Evolutionary conservation across 768 basidiomycete species (phyloP), one percentile per base, ranked within the genome.

Genomic region (Leccinum obscurum): DNA sequence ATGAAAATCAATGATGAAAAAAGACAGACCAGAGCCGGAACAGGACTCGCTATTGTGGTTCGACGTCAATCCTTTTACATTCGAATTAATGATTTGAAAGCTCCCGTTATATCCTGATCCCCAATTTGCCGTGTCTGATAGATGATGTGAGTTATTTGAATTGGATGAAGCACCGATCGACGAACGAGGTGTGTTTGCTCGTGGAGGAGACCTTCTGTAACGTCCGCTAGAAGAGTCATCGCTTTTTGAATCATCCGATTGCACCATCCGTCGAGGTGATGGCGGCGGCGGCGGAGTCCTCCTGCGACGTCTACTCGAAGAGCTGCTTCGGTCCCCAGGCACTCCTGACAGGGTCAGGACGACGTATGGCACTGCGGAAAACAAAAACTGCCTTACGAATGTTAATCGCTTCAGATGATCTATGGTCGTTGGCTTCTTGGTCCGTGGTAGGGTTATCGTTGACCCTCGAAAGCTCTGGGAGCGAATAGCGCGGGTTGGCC

Each of bases 1-100:
- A 30, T 15, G 9, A 6, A 44, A 28, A 39, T 20, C 7, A 7
- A 35, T 24, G 17, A 41, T n/a, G 11, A 8, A 35, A 3, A 20
- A 41, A n/a, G 22, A 62, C 66, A 14, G 4, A 67, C 66, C 61
- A 32, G 60, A 55, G 13, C 66, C 66, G 28, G 54, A 13, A 8
- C 60, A 60, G 3, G 52, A 11, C 11, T 0, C 10, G 20, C 58
- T 60, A 15, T 54, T 54, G 30, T 32, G 55, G 37, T 67, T 62
- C 46, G 64, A 1, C 9, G 65, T 67, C 20, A 54, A 0, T 17
- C 63, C 66, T 0, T 54, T 34, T 5, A 37, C 53, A 4, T 2
- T 52, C 1, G 62, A 62, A 26, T 2, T 7, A 0, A 0, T 34
- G 10, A 64, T 15, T 0, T 37, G 11, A 5, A 6, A 17, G 4